These are phyloP conservation scores for Sphagnum magellanicum DNA, from an alignment of 228 moss, liverwort and hornwort genomes.

Conservation along the genomic window DNA sequence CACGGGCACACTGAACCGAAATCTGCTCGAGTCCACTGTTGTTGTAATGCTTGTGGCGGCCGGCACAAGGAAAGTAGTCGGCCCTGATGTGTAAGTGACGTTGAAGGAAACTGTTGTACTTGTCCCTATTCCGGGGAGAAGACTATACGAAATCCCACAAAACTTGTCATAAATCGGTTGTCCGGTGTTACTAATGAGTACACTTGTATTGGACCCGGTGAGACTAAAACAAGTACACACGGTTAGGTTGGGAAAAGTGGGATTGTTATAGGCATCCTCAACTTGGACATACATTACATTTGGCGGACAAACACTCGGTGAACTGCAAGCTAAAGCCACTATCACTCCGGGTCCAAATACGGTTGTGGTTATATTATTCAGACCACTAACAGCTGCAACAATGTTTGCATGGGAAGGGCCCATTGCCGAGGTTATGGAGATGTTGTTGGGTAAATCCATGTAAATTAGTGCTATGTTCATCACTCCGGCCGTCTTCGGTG, in stretches of 20 bases:
- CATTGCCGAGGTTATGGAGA: constrained; percentile 5
- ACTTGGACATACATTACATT: constrained; percentile 20
- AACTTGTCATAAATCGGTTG: constrained; percentile 11
- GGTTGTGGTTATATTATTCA: constrained; percentile 10
- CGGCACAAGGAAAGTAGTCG: not conserved
- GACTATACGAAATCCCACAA: constrained; percentile 23
- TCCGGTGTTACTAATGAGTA: constrained; percentile 9
- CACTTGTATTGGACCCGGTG: constrained; percentile 14
- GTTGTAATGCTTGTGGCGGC: not conserved
- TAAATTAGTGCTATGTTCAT: constrained; percentile 28
- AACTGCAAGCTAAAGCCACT: constrained; percentile 23
- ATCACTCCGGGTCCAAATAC: constrained; percentile 27
- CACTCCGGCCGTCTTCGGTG: constrained; percentile 17
- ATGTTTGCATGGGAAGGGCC: constrained; percentile 22
- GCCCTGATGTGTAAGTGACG: constrained; percentile 13
- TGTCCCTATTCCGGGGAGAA: constrained; percentile 10
- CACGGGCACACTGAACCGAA: constrained; percentile 18
- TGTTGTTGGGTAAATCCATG: constrained; percentile 2
- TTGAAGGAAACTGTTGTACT: constrained; percentile 19
- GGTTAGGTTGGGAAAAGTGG: constrained; percentile 13
- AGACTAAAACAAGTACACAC: constrained; percentile 22
- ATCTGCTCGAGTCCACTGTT: constrained; percentile 4
- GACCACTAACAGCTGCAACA: constrained; percentile 5
- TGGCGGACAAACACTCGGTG: constrained; percentile 18
- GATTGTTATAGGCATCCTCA: constrained; percentile 22